Evolutionary conservation across 1,139 yeast species (phyloP).

Genomic region (Scheffersomyces cryptocercus): DNA sequence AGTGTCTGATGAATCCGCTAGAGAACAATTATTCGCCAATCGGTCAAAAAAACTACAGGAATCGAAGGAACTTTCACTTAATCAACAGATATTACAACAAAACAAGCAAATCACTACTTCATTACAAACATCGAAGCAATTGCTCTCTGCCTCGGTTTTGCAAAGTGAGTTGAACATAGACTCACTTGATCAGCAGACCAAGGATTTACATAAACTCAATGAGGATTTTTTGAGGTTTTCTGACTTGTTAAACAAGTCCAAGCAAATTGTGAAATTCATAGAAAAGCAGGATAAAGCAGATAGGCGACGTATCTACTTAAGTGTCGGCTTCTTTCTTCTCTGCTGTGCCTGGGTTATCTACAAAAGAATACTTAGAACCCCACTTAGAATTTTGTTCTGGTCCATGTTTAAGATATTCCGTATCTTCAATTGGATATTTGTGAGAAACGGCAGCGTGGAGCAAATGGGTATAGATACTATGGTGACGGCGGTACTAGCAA

Average conservation of each 20-base stretch:
- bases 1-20: constrained; percentile 2
- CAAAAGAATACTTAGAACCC: constrained; percentile 60
- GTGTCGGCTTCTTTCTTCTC: constrained; percentile 56
- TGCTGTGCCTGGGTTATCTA: constrained; percentile 67
- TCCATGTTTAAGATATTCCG: constrained; percentile 49
- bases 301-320: constrained; percentile 56
- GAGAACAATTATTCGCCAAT: constrained; percentile 10
- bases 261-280: constrained; percentile 58
- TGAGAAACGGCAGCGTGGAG: background rate
- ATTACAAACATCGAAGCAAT: constrained; percentile 53
- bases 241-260: constrained; percentile 54
- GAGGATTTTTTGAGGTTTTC: constrained; percentile 56
- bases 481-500: background rate
- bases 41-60: constrained; percentile 3
- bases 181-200: constrained; percentile 59
- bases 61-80: constrained; percentile 7
- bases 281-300: constrained; percentile 70
- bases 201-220: constrained; percentile 50
- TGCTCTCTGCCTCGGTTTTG: constrained; percentile 54
- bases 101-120: constrained; percentile 57
- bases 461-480: background rate
- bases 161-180: constrained; percentile 66
- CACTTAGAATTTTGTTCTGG: constrained; percentile 62
- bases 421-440: constrained; percentile 25
- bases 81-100: constrained; percentile 40